Conservation (phyloP, 305 asterid genomes). For the Petunia hybrid region DNA sequence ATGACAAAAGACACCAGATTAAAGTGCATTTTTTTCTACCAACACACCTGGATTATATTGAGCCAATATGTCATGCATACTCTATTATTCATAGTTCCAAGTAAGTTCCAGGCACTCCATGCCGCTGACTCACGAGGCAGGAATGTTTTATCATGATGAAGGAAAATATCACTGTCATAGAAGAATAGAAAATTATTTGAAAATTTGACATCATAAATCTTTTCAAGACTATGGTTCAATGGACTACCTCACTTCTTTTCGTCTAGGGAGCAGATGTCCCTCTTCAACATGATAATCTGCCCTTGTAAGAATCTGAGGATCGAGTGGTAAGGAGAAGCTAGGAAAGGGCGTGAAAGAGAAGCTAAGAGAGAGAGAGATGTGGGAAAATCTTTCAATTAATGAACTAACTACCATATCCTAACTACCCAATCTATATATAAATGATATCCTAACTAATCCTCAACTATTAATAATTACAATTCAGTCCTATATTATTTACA, state of each 20-base stretch:
- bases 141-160: slow-evolving; percentile 78
- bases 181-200: not conserved
- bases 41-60: slow-evolving; percentile 75
- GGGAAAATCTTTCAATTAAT: too few species aligned
- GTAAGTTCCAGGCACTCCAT: slow-evolving; percentile 96
- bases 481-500: too few species aligned
- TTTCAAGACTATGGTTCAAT: not conserved
- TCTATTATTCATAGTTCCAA: slow-evolving; percentile 67
- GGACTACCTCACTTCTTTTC: not conserved
- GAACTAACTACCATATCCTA: too few species aligned
- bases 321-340: too few species aligned
- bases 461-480: too few species aligned
- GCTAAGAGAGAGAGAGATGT: too few species aligned
- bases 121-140: slow-evolving; percentile 86
- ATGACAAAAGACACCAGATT: not conserved
- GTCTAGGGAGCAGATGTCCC: not conserved
- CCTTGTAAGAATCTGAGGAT: too few species aligned
- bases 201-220: slow-evolving; percentile 24
- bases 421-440: too few species aligned
- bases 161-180: slow-evolving; percentile 79
- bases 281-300: not conserved
- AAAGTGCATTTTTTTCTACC: not conserved
- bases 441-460: too few species aligned
- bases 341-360: too few species aligned
- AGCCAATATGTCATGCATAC: slow-evolving; percentile 88